These are phyloP conservation scores for Carnegiea gigantea DNA, from an alignment of 179 eudicot species.

Conservation along the genomic window DNA sequence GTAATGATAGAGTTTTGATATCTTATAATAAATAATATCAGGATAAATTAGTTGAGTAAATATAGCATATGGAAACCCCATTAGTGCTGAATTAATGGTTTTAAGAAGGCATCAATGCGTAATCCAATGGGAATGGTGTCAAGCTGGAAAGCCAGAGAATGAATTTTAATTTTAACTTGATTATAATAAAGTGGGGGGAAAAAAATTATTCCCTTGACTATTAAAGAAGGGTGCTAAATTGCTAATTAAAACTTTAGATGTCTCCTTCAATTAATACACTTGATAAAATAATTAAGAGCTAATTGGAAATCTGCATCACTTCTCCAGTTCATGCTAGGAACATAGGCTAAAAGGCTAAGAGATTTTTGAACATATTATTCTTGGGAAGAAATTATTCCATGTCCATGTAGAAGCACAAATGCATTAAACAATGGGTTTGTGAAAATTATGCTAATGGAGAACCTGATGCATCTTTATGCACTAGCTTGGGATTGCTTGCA, in stretches of 20 bases:
- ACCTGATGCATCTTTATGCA: conserved; percentile 17
- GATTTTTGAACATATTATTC: background rate
- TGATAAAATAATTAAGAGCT: background rate
- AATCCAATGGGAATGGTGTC: conserved; percentile 15
- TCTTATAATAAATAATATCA: conserved; percentile 9
- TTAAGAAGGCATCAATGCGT: conserved; percentile 26
- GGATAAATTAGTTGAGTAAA: conserved; percentile 9
- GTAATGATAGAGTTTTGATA: conserved; percentile 23
- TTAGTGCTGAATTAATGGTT: conserved; percentile 24
- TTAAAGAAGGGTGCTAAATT: conserved; percentile 9
- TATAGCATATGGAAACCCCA: background rate
- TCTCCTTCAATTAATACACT: conserved; percentile 24
- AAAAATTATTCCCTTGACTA: conserved; percentile 32
- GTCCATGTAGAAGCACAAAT: background rate
- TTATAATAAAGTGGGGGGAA: background rate
- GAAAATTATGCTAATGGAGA: conserved; percentile 1
- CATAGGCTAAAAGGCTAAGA: conserved; percentile 15
- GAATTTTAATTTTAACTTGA: background rate
- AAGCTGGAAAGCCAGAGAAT: conserved; percentile 14
- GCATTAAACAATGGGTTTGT: conserved; percentile 11
- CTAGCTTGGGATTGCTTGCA: too few relatives aligned
- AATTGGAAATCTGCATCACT: conserved; percentile 20
- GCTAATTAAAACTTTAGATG: conserved; percentile 21
- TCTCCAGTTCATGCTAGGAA: conserved; percentile 4
- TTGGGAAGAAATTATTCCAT: background rate